A percentile compares a stretch with the other conserved stretches of the same genome.
Evolutionary conservation across 352 stramenopile genomes (phyloP).

Genomic region (Globisporangium canariense): DNA sequence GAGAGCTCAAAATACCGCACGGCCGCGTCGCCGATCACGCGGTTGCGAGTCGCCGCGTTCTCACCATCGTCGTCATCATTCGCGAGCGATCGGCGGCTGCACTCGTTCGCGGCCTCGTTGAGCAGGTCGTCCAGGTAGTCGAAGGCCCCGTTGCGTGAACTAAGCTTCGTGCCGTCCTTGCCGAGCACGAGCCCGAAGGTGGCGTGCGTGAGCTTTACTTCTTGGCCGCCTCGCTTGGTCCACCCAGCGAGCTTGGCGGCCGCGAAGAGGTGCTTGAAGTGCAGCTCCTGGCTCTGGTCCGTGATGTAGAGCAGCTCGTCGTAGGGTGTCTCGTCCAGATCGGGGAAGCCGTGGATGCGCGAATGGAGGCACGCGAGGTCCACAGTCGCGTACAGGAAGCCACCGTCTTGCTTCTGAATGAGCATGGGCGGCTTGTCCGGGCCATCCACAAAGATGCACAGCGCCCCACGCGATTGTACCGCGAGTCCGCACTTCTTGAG

Average conservation of each 20-base stretch:
- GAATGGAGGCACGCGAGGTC: constrained; percentile 72
- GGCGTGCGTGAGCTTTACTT: constrained; percentile 63
- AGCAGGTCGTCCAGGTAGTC: constrained; percentile 77
- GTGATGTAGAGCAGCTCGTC: constrained; percentile 84
- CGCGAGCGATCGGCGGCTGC: constrained; percentile 51
- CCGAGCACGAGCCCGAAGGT: constrained; percentile 81
- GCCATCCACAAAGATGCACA: constrained; percentile 74
- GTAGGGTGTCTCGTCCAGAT: constrained; percentile 61
- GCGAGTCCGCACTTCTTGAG: constrained; percentile 47
- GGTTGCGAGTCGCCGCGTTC: constrained; percentile 29
- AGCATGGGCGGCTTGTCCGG: constrained; percentile 73
- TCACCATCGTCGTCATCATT: constrained; percentile 20
- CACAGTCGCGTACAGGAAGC: constrained; percentile 77
- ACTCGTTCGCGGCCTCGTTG: constrained; percentile 59
- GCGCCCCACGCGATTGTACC: constrained; percentile 53
- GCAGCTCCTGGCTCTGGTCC: constrained; percentile 72
- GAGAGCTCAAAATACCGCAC: constrained; percentile 84
- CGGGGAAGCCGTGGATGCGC: constrained; percentile 66
- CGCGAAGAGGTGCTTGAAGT: constrained; percentile 80
- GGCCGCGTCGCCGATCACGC: constrained; percentile 63
- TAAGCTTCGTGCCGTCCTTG: constrained; percentile 75
- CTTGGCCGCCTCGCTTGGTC: constrained; percentile 24
- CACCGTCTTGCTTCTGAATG: constrained; percentile 78
- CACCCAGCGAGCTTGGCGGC: constrained; percentile 52
- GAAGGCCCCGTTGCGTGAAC: constrained; percentile 76